Evolutionary conservation across 192 early-diverging fungal species (phyloP), one percentile per base, ranked within the genome.

Genomic region (Glomus cerebriforme): DNA sequence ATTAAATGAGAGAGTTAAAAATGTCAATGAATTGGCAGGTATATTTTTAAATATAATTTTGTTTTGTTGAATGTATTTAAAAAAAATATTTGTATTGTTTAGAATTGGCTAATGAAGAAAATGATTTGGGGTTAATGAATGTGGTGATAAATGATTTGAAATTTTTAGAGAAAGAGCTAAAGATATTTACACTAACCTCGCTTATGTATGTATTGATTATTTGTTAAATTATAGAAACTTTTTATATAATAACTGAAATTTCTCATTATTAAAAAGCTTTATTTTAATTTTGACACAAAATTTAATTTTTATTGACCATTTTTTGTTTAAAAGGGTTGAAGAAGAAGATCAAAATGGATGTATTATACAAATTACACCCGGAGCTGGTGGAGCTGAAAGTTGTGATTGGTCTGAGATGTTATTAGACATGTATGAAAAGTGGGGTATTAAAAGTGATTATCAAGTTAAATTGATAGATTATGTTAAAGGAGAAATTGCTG

Each of bases 341-440:
- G 70, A 72, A 13, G 70, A 15, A 26, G 70, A 72, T 72, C 13
- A 22, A 72, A 72, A 72, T 29, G 70, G 70, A n/a, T 72, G 70
- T n/a, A 72, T 72, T 54, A 47, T 72, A 13, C 70, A 72, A 39
- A 47, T 72, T 39, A 72, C 12, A 43, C 70, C 70, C 54, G 70
- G 70, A 19, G 70, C 70, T 49, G 70, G 70, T 72, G 70, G 70
- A 32, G 24, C 22, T 12, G 70, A 72, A 39, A 72, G 70, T 9
- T 47, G 43, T 29, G 70, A 72, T 47, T 72, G 70, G 70, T 32
- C 70, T 49, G 45, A 39, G 1, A 72, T 47, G 43, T 47, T 72
- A 22, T 31, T 26, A 43, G 54, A 15, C 5, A 72, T 72, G 70
- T 72, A 72, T 72, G 70, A 72, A 72, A 32, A 39, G 2, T 72